Conservation (phyloP, 2,329 filamentous ascomycete genomes). For the Cladophialophora immunda region DNA sequence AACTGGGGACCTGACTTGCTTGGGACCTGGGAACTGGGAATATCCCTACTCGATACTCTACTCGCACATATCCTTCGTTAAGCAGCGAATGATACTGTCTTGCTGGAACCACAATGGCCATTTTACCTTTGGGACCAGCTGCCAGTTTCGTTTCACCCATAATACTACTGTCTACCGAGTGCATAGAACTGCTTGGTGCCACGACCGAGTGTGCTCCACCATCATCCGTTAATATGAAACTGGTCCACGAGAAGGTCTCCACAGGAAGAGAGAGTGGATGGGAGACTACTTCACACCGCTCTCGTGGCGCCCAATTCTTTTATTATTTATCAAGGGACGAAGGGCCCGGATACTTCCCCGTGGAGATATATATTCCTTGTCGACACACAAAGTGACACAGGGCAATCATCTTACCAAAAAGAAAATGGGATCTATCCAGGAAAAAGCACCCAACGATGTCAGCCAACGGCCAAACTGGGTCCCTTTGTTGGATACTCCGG, state of each 20-base stretch:
- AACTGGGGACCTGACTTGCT: conserved; percentile 7
- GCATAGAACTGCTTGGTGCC: conserved; percentile 18
- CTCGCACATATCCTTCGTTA: conserved; percentile 14
- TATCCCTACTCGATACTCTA: conserved; percentile 18
- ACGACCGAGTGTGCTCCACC: conserved; percentile 18
- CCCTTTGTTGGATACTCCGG: conserved; percentile 10
- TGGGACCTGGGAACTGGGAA: conserved; percentile 19
- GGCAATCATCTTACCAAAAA: conserved; percentile 19
- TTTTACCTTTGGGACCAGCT: conserved; percentile 19
- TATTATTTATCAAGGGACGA: conserved; percentile 23
- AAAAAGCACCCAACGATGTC: conserved; percentile 13
- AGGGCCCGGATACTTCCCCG: conserved; percentile 13
- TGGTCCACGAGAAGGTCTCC: conserved; percentile 18
- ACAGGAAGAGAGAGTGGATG: conserved; percentile 13
- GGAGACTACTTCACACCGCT: conserved; percentile 21
- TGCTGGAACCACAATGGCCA: conserved; percentile 20
- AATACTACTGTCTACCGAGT: conserved; percentile 17
- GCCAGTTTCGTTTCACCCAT: conserved; percentile 21
- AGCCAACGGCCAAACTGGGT: conserved; percentile 15
- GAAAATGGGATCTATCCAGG: conserved; percentile 21
- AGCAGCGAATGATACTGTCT: conserved; percentile 17
- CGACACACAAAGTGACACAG: conserved; percentile 20
- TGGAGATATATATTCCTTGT: conserved; percentile 15
- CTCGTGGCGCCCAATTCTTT: conserved; percentile 19
- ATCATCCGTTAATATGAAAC: conserved; percentile 15